Percentiles rank a stretch among this genome's conserved stretches.
These are phyloP conservation scores for Aschersonia sp. DNA, from an alignment of 2,329 filamentous ascomycete species.

Conservation along the genomic window DNA sequence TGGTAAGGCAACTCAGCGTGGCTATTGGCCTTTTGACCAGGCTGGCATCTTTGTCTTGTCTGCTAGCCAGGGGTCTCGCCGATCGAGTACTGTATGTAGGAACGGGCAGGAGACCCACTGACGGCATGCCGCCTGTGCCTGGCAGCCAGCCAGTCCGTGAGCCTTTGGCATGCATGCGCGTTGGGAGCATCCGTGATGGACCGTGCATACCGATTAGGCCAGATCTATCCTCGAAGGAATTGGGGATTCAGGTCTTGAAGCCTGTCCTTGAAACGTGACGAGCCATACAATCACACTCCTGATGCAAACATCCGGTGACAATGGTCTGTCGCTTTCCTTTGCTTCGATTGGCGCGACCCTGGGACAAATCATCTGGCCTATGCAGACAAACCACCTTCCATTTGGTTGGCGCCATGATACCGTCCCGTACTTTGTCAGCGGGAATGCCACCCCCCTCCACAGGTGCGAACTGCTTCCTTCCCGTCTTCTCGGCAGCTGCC, in stretches of 20 bases:
- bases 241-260: not conserved
- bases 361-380: no score
- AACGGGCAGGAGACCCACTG: not conserved
- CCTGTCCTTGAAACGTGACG: no score
- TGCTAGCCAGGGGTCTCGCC: no score
- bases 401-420: not conserved
- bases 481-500: not conserved
- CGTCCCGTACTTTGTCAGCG: not conserved
- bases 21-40: no score
- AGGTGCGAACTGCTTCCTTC: not conserved
- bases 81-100: no score
- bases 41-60: no score
- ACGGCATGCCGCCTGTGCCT: not conserved
- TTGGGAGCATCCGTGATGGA: not conserved
- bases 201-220: not conserved
- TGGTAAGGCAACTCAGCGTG: no score
- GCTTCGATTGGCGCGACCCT: no score
- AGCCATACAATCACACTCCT: no score
- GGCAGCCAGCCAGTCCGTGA: no score
- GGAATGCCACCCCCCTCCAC: not conserved
- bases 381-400: not conserved
- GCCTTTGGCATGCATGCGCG: not conserved
- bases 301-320: no score
- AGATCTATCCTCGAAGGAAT: not conserved
- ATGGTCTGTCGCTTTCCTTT: no score